Evolutionary conservation across 2,329 filamentous ascomycete genomes (phyloP), one percentile per base, ranked within the genome.

Genomic region (Beauveria bassiana): DNA sequence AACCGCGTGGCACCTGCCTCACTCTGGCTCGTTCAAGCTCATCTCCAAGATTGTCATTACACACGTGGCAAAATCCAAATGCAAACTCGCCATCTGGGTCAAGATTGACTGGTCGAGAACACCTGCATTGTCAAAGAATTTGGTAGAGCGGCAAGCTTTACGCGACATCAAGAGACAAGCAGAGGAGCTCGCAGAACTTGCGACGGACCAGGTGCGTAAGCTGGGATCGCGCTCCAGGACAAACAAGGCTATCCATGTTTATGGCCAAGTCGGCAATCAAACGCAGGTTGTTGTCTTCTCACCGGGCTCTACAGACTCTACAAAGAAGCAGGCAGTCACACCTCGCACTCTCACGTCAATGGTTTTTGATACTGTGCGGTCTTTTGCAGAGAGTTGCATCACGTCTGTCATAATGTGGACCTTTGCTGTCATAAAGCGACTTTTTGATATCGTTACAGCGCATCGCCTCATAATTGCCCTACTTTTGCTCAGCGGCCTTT

Each of bases 21-120:
- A 92, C 71, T 85, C 88, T 59, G 81, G 86, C 54, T 83, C 86
- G 57, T 96, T 98, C 75, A 87, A 88, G 67, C 79, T 97, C 24
- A 85, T 96, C 62, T 93, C 86, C 66, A 97, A 96, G 74, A 86
- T 96, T 65, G 91, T 97, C 65, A 95, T 99, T 65, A 97, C 95
- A 2, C 91, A 98, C 70, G 83, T 93, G 63, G 87, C 91, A 58
- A 98, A 98, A 75, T 92, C 90, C 14, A 92, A 89, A 72, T 96
- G 91, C 74, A 97, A 95, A 76, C 83, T 99, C 61, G 89, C 92
- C 28, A 85, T 98, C 49, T 96, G 91, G 74, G 90, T 87, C 59
- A 89, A 88, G 68, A 85, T 96, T n/a, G 89, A 91, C 67, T 98
- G 95, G 95, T 81, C 85, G 28, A 88, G 86, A 66, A 78, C 83